Evolutionary conservation across 2,329 filamentous ascomycete species (phyloP).

Genomic region (Penicillium sumatraense): DNA sequence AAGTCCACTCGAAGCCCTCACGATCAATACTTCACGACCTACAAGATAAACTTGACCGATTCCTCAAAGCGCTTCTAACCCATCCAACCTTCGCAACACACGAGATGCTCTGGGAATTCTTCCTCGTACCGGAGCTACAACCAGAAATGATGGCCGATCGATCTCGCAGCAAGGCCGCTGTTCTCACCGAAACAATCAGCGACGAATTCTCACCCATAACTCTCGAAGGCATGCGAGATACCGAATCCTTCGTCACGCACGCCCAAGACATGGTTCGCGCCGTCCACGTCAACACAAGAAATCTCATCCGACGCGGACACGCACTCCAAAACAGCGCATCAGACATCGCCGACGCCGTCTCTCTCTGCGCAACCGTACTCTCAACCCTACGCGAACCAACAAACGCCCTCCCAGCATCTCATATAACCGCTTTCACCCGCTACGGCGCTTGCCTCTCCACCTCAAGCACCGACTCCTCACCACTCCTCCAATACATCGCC

Average conservation of each 20-base stretch:
- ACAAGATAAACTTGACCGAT: slow-evolving; percentile 83
- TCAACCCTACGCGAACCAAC: slow-evolving; percentile 54
- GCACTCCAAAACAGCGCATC: slow-evolving; percentile 67
- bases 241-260: slow-evolving; percentile 90
- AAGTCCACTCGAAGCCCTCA: slow-evolving; percentile 90
- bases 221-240: slow-evolving; percentile 75
- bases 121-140: slow-evolving; percentile 92
- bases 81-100: slow-evolving; percentile 95
- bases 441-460: slow-evolving; percentile 69
- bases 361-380: slow-evolving; percentile 50
- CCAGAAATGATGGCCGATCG: slow-evolving; percentile 87
- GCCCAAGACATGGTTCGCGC: slow-evolving; percentile 87
- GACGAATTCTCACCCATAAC: slow-evolving; percentile 85
- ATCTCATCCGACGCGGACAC: slow-evolving; percentile 79
- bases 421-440: slow-evolving; percentile 72
- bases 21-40: slow-evolving; percentile 84
- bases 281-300: slow-evolving; percentile 81
- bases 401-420: slow-evolving; percentile 68
- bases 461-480: slow-evolving; percentile 69
- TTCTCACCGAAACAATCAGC: slow-evolving; percentile 78
- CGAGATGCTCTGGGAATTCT: slow-evolving; percentile 99
- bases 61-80: slow-evolving; percentile 80
- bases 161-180: slow-evolving; percentile 82
- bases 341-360: slow-evolving; percentile 49
- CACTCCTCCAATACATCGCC: slow-evolving; percentile 73